These are phyloP conservation scores for Yamadazyma nakazawae DNA, from an alignment of 805 yeast genomes.

Conservation along the genomic window DNA sequence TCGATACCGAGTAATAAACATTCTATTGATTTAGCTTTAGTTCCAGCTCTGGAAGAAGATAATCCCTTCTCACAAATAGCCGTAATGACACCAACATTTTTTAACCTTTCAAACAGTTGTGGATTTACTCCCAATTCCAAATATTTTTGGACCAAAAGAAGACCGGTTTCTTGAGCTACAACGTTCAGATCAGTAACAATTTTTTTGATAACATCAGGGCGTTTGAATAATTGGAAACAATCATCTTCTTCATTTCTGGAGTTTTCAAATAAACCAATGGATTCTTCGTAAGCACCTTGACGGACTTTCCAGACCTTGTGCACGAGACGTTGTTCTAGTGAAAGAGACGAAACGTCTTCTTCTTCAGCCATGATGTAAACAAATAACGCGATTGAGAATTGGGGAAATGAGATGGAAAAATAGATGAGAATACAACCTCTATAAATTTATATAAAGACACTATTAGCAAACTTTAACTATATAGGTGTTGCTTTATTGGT, in stretches of 20 bases:
- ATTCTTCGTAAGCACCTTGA: slow-evolving; percentile 70
- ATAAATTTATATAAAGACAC: too few relatives aligned
- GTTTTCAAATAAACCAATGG: slow-evolving; percentile 47
- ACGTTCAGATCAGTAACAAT: slow-evolving; percentile 79
- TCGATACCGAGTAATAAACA: slow-evolving; percentile 64
- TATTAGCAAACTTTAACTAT: too few relatives aligned
- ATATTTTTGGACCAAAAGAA: slow-evolving; percentile 51
- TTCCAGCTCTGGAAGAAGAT: slow-evolving; percentile 68
- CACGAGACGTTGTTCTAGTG: slow-evolving; percentile 61
- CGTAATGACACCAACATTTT: slow-evolving; percentile 39
- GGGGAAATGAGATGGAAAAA: neutral
- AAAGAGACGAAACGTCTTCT: slow-evolving; percentile 55
- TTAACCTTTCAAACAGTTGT: slow-evolving; percentile 36
- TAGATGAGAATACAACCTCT: neutral
- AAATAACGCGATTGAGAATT: slow-evolving; percentile 3
- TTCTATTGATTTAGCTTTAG: slow-evolving; percentile 63
- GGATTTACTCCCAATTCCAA: slow-evolving; percentile 54
- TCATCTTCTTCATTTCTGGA: slow-evolving; percentile 56
- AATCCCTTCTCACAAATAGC: slow-evolving; percentile 79
- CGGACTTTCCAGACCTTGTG: slow-evolving; percentile 89
- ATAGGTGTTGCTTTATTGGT: too few relatives aligned
- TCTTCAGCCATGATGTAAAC: slow-evolving; percentile 35
- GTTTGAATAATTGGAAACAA: slow-evolving; percentile 49
- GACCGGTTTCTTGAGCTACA: slow-evolving; percentile 85
- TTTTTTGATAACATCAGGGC: slow-evolving; percentile 53